These are phyloP conservation scores for Ocimum tenuiflorum DNA, from an alignment of 257 asterid species.

Conservation along the genomic window DNA sequence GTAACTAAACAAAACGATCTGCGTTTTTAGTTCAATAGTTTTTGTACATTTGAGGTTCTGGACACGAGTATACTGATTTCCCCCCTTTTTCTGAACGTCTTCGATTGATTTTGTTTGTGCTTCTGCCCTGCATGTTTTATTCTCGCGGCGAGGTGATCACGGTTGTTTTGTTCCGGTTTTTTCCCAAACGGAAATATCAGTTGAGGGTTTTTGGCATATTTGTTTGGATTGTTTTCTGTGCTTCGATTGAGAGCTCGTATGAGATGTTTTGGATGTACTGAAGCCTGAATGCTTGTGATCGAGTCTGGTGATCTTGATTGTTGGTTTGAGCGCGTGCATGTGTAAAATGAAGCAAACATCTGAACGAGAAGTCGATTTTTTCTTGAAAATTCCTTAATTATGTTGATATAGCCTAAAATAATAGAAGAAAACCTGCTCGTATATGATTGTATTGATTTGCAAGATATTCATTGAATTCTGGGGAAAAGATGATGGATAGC, in stretches of 20 bases:
- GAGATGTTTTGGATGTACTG: neutral
- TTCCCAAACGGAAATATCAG: neutral
- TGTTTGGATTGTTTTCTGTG: neutral
- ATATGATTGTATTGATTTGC: slow-evolving; percentile 6
- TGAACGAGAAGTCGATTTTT: neutral
- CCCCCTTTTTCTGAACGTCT: neutral
- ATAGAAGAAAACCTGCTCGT: neutral
- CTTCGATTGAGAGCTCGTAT: neutral
- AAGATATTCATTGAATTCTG: neutral
- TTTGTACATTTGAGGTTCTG: neutral
- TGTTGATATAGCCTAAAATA: neutral
- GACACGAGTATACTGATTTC: neutral
- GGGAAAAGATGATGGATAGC: neutral
- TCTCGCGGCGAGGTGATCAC: neutral
- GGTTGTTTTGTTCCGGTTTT: neutral
- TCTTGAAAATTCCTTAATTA: neutral
- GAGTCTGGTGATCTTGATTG: neutral
- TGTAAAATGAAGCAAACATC: neutral
- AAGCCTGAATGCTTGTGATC: slow-evolving; percentile 2
- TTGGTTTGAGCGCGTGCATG: slow-evolving; percentile 7
- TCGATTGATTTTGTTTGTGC: neutral
- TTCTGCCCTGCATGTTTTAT: slow-evolving; percentile 8
- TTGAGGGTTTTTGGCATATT: neutral
- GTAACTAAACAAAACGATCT: neutral
- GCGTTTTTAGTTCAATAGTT: neutral